These are phyloP conservation scores for Aristolochia fimbriata DNA, from an alignment of 164 flowering plant genomes.

Conservation along the genomic window DNA sequence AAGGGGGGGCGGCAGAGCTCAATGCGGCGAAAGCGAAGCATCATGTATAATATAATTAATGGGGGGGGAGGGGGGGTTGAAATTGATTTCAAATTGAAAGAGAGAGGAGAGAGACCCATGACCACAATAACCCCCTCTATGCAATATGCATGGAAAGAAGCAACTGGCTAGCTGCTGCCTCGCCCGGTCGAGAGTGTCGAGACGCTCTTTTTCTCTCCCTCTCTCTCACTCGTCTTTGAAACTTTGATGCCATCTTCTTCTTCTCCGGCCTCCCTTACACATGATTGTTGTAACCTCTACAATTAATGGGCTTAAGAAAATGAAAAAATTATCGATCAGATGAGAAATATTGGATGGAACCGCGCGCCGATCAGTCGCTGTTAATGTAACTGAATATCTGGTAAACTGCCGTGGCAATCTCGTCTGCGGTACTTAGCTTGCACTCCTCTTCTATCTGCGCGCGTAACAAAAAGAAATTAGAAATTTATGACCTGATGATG, in stretches of 20 bases:
- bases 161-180: not conserved
- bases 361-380: not conserved
- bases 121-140: too few species aligned
- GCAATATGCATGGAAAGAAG: constrained; percentile 5
- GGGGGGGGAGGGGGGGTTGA: not conserved
- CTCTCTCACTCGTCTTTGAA: too few species aligned
- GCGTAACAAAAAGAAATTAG: constrained; percentile 7
- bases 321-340: too few species aligned
- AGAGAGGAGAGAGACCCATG: not conserved
- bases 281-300: too few species aligned
- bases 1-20: too few species aligned
- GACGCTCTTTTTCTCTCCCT: too few species aligned
- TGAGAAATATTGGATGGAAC: too few species aligned
- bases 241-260: not conserved
- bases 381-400: constrained; percentile 27
- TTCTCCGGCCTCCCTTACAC: not conserved
- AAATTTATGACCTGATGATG: not conserved
- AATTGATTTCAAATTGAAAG: constrained; percentile 1
- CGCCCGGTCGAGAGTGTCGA: too few species aligned
- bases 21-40: not conserved
- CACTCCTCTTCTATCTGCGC: constrained; percentile 64
- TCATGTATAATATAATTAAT: too few species aligned
- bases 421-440: constrained; percentile 43
- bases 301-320: too few species aligned
- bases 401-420: constrained; percentile 46